Evolutionary conservation across 805 yeast genomes (phyloP), one percentile per base, ranked within the genome.

Genomic region (Candida tibetensis): DNA sequence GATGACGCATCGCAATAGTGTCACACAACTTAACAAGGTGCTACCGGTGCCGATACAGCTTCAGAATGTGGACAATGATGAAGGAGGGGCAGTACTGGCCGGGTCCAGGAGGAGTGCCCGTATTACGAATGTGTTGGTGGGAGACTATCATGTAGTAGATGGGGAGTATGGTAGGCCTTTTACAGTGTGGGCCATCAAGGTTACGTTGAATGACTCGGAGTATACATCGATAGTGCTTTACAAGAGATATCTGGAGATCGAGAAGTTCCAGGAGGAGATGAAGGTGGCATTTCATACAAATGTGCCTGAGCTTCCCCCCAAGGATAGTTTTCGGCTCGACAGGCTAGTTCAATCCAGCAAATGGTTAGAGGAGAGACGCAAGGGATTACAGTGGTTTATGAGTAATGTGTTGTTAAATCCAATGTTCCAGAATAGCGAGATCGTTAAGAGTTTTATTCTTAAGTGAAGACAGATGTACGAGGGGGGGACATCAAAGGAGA

Each of bases 231-330:
- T 83, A 14, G 54, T 61, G 31, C 49, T 78, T 3, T 74, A 77
- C 52, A 77, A 75, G 53, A 56, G 95, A 27, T 86, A 82, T 57
- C 73, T 78, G 25, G 91, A 85, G 31, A 75, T 86, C 43, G 80
- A 61, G 28, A 44, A 41, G 22, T 65, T 86, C 25, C 66, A 82
- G 17, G 49, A 49, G 1, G 43, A 48, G 4, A 55, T 83, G 15
- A 51, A 49, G 10, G 32, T 29, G 3, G 60, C 56, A 22, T 72
- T 64, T 42, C 74, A 36, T 10, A 47, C 49, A n/a, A 64, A 66
- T 39, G 57, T 79, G 1, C 81, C 81, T 2, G 48, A 41, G 9
- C 57, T 81, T 18, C 86, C 87, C 1, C 74, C 79, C 0, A 73
- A 72, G 37, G 72, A 71, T 36, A 58, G 60, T 16, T 62, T 70